Evolutionary conservation across 2,329 filamentous ascomycete genomes (phyloP), one percentile per base, ranked within the genome.

Genomic region (Aspergillus pseudonomiae): DNA sequence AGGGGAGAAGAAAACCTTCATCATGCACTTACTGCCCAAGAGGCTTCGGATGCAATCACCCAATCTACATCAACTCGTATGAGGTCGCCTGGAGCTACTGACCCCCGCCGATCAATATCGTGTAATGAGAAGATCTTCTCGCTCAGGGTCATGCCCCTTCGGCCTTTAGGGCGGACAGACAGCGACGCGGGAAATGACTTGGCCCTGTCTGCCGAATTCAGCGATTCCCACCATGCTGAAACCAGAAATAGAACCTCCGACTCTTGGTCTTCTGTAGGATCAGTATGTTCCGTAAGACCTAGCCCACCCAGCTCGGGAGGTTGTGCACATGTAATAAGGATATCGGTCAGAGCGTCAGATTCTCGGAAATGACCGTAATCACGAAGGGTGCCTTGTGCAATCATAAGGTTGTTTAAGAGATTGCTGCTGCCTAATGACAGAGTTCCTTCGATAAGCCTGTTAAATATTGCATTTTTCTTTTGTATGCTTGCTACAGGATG

Each of bases 41-140:
- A 78, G 1, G 77, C 70, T 61, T 84, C 81, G 4, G 76, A 79
- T 3, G 81, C 79, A 63, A 83, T 76, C 48, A 82, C 75, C 81
- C 81, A 84, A 64, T 84, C 81, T 0, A 83, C 75, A 26, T 74
- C 72, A 2, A 83, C 75, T 1, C 78, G 74, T 14, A 83, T 78
- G 4, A 78, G 73, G 26, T 81, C 77, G 0, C 80, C 81, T 0
- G 80, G 67, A 32, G 66, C 65, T 2, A 82, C 74, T 16, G 66
- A 43, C 2, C 34, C 32, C 26, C 26, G 28, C 19, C 14, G 6
- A 32, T 32, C 24, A 48, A 43, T 70, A 55, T 78, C 78, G 65
- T 82, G 80, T 12, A 75, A 1, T n/a, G 80, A 77, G 63, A 82
- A 80, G 36, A 83, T 81, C 70, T 82, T 83, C 65, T 59, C 62